Base-by-base conservation (phyloP, 306 rosid genomes). In the Quercus alba region DNA sequence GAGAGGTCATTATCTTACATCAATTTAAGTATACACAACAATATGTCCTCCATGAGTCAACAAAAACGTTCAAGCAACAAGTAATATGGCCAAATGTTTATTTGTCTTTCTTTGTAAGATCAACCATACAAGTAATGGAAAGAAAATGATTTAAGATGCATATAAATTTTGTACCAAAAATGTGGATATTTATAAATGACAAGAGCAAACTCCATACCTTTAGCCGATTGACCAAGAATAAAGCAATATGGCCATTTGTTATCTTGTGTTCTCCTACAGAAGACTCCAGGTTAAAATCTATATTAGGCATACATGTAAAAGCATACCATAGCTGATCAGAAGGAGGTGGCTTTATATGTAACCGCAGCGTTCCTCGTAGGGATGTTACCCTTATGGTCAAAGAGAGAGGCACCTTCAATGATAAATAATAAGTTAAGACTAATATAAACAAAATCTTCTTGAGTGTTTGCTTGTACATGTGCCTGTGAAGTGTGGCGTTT, bases 271-370 rank as follows among this genome's bases (percentile, higher is more conserved):
- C 99, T 75, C 99, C 98, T 58, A 93, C 83, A 70, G 87, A 84
- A 3, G 99, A 93, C 79, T 88, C 99, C 92, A 93, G 70, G 84
- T 76, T 86, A 78, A 95, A 88, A 71, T 90, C 94, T 56, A 95
- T 81, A 70, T 91, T 88, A 8, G 99, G 99, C 99, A 95, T 93
- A 77, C 86, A 93, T 64, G 98, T 95, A 87, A 95, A 95, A 81
- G 91, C 82, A 82, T 85, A 89, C 98, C 99, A 95, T 79, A 95
- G 64, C 55, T 87, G 94, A 87, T 95, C 98, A 20, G 97, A 89
- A 57, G 99, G 99, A 81, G 99, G 99, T 13, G 98, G 97, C 86
- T 93, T 95, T 87, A 95, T 86, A 71, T 90, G 96, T 77, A 95
- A 77, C 68, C 94, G 95, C 79, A 95, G 55, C 64, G 97, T 93